Base-by-base conservation (phyloP, 495 filamentous ascomycete species). In the Penicillium manginii region DNA sequence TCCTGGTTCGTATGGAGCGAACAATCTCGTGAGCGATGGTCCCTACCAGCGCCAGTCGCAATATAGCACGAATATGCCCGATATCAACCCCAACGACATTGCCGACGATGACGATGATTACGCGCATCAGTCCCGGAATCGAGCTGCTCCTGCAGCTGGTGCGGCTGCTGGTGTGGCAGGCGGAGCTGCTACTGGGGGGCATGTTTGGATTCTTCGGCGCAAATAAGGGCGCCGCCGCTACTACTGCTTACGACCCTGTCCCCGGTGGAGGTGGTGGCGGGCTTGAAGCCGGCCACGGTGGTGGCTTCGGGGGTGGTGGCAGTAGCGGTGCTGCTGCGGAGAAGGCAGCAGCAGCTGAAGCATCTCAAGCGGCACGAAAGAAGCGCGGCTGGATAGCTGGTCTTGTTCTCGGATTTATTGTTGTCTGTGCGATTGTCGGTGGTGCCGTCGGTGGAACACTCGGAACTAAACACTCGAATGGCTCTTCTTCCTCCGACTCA, bases 71-170 rank as follows among this genome's bases (percentile, higher is more conserved):
- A 55, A 71, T 83, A 59, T 74, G 58, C 57, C 81, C 7, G 74
- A 77, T 17, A 86, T 96, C 50, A 87, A 96, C 65, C 91, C 91
- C 1, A 84, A 88, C 58, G 86, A 87, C 2, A 92, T 96, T 53
- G 86, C 82, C 3, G 92, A 97, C 64, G 91, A 96, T 8, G 92
- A 96, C 63, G 92, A 96, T 60, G 91, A 88, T 4, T 81, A 92
- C 48, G 69, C 55, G 55, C 73, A 62, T 61, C 75, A 68, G 68
- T 75, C 70, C 22, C 70, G 65, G 45, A 70, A 73, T 52, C 50
- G 48, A 4, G 71, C 40, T 21, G 43, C 63, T 47, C 86, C 83
- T 29, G 81, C 83, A 23, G 77, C 75, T 14, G 78, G 66, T 18
- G 78, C 69, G 9, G 82, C 71, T 1, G 83, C 71, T 3, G 82